Evolutionary conservation across 176 grass and related monocot species (phyloP), one percentile per base, ranked within the genome.

Genomic region (Carex parvula): DNA sequence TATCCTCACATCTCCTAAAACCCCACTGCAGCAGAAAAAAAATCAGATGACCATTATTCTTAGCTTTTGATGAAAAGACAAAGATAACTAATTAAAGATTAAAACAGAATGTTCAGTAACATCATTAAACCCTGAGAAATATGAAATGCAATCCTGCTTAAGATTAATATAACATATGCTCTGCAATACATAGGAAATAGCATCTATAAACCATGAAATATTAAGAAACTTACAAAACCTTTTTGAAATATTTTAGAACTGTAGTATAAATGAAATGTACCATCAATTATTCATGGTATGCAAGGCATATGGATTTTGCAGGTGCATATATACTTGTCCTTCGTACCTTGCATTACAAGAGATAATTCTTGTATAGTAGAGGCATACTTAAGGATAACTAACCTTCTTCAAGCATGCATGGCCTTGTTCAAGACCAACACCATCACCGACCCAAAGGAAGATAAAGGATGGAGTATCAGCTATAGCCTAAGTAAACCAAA

Each of bases 341-440:
- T 21, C 20, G 44, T 48, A 48, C 44, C 44, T 48, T 46, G 13
- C 17, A 71, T 48, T 21, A 44, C 8, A 46, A 71, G 39, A 71
- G 18, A 46, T 46, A 44, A 20, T 71, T 39, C 18, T 12, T 71
- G 35, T 54, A 53, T 48, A 8, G 9, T 76, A 15, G 10, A 4
- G 22, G 21, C 6, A 76, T 76, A 30, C 18, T 53, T 76, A 9
- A 48, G 44, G 8, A 48, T 48, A 48, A 48, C 44, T 10, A 48
- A 98, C 96, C 92, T 98, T 98, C 90, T 98, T 95, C 66, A 95
- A 88, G 91, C 96, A 98, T 61, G 91, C 87, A 41, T 91, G 93
- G 12, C 96, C 91, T 37, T 95, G 92, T 89, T 98, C 96, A 80
- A 95, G 96, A 26, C 96, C 96, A 80, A 95, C 87, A 77, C 88